Conservation (phyloP, 257 asterid genomes). For the Thymus quinquecostatus region DNA sequence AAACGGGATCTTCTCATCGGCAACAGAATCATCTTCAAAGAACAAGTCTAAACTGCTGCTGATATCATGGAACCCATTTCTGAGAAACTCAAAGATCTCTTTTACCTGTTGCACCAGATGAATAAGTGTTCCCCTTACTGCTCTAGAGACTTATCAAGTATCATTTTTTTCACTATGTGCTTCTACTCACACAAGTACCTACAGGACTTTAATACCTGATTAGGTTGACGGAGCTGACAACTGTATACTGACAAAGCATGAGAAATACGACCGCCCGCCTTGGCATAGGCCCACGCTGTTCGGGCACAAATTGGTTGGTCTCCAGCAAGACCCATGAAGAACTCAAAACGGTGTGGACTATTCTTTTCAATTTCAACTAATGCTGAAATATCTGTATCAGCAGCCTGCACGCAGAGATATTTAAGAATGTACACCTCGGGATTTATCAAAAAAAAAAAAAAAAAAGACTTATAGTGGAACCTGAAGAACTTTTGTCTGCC, state of each 20-base stretch:
- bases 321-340: slow-evolving; percentile 97
- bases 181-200: slow-evolving; percentile 15
- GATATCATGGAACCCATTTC: slow-evolving; percentile 87
- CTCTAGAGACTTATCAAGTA: slow-evolving; percentile 11
- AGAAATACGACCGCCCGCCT: slow-evolving; percentile 92
- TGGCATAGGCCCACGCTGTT: slow-evolving; percentile 98
- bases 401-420: slow-evolving; percentile 74
- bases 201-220: slow-evolving; percentile 49
- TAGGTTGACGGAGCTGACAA: slow-evolving; percentile 88
- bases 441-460: neutral
- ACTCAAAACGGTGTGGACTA: slow-evolving; percentile 97
- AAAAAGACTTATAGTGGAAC: slow-evolving; percentile 45
- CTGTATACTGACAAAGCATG: slow-evolving; percentile 97
- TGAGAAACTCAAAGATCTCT: slow-evolving; percentile 85
- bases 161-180: slow-evolving; percentile 2
- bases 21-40: slow-evolving; percentile 94
- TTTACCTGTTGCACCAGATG: slow-evolving; percentile 67
- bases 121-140: slow-evolving; percentile 22
- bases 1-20: slow-evolving; percentile 97
- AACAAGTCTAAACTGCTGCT: slow-evolving; percentile 91
- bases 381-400: slow-evolving; percentile 98
- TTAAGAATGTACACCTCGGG: slow-evolving; percentile 27
- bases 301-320: slow-evolving; percentile 97
- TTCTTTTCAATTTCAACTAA: slow-evolving; percentile 95
- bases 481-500: slow-evolving; percentile 99